These are phyloP conservation scores for Diaporthe helianthi DNA, from an alignment of 2,329 filamentous ascomycete genomes.

Conservation along the genomic window DNA sequence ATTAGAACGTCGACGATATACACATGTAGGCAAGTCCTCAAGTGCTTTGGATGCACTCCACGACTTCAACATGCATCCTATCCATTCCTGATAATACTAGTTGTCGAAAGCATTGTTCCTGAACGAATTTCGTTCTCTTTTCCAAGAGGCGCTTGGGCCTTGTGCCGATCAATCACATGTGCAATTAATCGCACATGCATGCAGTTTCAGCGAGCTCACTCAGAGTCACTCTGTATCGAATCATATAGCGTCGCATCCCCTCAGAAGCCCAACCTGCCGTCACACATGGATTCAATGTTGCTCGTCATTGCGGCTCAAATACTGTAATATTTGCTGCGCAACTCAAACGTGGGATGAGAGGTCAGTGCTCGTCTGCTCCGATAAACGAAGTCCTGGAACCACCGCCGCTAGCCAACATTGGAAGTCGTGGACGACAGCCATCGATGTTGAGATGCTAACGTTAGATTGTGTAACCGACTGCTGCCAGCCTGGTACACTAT, in stretches of 20 bases:
- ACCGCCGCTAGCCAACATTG: too few relatives aligned
- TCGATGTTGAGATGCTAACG: not conserved
- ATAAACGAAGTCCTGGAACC: slow-evolving; percentile 7
- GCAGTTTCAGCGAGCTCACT: not conserved
- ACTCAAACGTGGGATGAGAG: slow-evolving; percentile 1
- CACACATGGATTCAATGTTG: not conserved
- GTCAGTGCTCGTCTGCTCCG: not conserved
- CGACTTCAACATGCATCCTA: not conserved
- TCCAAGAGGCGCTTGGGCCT: not conserved
- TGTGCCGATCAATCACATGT: not conserved
- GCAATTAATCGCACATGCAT: not conserved
- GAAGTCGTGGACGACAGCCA: not conserved
- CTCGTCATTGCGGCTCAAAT: slow-evolving; percentile 10
- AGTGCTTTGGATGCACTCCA: not conserved
- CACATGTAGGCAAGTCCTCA: too few relatives aligned
- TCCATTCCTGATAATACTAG: too few relatives aligned
- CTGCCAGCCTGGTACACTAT: slow-evolving; percentile 1
- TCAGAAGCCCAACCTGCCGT: not conserved
- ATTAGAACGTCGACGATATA: not conserved
- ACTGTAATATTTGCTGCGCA: slow-evolving; percentile 7
- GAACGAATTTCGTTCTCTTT: not conserved
- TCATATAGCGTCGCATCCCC: not conserved
- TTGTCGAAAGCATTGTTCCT: not conserved
- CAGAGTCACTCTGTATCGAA: not conserved
- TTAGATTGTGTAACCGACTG: not conserved